These are phyloP conservation scores for Cichorium intybus DNA, from an alignment of 140 eudicot species.

Conservation along the genomic window DNA sequence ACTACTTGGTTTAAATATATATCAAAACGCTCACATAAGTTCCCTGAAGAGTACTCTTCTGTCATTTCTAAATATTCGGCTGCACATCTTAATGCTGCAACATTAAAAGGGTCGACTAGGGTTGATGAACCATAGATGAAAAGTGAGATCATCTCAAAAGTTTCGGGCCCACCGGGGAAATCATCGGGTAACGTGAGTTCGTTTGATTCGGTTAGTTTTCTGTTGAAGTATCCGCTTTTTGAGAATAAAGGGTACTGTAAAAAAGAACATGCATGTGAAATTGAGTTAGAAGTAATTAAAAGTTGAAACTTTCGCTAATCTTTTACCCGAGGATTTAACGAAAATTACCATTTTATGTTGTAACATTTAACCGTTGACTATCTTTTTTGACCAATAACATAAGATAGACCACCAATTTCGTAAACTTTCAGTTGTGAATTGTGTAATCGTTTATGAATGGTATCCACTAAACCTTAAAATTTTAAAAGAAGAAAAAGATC, in stretches of 20 bases:
- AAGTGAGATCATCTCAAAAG: constrained; percentile 87
- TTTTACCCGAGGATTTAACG: background rate
- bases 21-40: constrained; percentile 82
- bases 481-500: too few relatives aligned
- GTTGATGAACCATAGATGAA: constrained; percentile 87
- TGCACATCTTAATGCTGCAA: constrained; percentile 85
- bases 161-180: constrained; percentile 88
- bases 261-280: constrained; percentile 4
- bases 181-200: constrained; percentile 64
- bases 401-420: too few relatives aligned
- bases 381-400: background rate
- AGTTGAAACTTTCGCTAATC: background rate
- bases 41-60: constrained; percentile 55
- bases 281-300: background rate
- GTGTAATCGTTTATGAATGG: too few relatives aligned
- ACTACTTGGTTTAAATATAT: constrained; percentile 95
- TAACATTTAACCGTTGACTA: background rate
- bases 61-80: constrained; percentile 81
- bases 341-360: too few relatives aligned
- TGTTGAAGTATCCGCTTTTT: constrained; percentile 77
- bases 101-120: constrained; percentile 74
- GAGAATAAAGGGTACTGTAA: constrained; percentile 66
- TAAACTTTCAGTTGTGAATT: too few relatives aligned
- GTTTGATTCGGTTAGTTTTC: constrained; percentile 49
- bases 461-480: too few relatives aligned